Evolutionary conservation across 257 asterid species (phyloP).

Genomic region (Dorcoceras hygrometricum): DNA sequence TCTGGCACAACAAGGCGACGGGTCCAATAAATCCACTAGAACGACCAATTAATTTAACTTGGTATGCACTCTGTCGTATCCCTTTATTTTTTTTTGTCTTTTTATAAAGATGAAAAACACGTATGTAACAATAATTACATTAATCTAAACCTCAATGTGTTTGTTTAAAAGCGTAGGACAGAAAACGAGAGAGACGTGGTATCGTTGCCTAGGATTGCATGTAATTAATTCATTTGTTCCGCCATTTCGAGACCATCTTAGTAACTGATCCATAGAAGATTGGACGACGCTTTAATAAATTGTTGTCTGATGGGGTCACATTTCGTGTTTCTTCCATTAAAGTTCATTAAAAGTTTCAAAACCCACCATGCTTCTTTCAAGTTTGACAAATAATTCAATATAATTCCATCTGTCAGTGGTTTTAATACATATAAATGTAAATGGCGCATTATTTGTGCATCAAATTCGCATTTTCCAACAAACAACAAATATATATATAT

Average conservation of each 20-base stretch:
- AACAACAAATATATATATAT: too few species aligned
- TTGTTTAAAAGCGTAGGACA: not conserved
- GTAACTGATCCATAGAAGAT: not conserved
- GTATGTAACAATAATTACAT: too few species aligned
- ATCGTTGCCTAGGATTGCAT: not conserved
- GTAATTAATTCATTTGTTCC: too few species aligned
- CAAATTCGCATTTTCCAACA: too few species aligned
- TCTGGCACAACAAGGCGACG: not conserved
- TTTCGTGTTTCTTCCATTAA: not conserved
- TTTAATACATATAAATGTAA: too few species aligned
- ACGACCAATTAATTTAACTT: not conserved
- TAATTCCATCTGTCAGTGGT: too few species aligned
- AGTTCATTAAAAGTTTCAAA: too few species aligned
- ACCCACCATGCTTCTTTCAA: not conserved
- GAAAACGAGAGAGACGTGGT: not conserved
- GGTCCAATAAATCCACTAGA: not conserved
- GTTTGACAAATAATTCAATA: not conserved
- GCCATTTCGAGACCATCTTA: not conserved
- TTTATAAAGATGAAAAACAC: too few species aligned
- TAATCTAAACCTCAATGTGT: not conserved
- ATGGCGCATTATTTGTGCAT: too few species aligned
- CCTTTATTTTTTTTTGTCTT: too few species aligned
- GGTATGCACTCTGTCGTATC: not conserved
- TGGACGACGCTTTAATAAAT: not conserved
- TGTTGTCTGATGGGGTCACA: not conserved